Percentiles rank a stretch among this genome's conserved stretches.
Evolutionary conservation across 129 eudicot species (phyloP).

Genomic region (Saposhnikovia divaricata): DNA sequence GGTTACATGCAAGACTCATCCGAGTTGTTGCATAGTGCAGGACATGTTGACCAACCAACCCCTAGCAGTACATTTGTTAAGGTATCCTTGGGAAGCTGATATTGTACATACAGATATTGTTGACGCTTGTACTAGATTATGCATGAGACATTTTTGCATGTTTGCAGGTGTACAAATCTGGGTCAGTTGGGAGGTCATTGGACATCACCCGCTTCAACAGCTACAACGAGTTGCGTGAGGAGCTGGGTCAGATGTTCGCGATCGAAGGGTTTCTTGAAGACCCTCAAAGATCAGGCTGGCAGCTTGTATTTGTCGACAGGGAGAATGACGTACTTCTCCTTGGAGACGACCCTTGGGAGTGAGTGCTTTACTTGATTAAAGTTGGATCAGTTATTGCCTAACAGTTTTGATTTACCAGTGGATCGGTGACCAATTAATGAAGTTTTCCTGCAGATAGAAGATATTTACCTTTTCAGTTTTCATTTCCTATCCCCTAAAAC

Average conservation of each 20-base stretch:
- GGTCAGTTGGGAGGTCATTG: slow-evolving; percentile 92
- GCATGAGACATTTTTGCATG: background rate
- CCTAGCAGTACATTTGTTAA: slow-evolving; percentile 67
- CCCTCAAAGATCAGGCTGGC: slow-evolving; percentile 99
- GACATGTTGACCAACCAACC: slow-evolving; percentile 70
- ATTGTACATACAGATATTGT: background rate
- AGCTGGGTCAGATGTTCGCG: slow-evolving; percentile 94
- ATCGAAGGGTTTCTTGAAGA: slow-evolving; percentile 85
- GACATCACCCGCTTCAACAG: slow-evolving; percentile 96
- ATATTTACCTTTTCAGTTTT: background rate
- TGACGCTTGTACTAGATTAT: background rate
- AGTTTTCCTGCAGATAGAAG: background rate
- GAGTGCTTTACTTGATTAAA: slow-evolving; percentile 22
- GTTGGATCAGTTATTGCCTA: background rate
- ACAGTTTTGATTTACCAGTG: background rate
- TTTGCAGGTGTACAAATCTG: slow-evolving; percentile 86
- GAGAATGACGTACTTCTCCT: slow-evolving; percentile 99
- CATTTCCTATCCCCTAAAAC: background rate
- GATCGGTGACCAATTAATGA: background rate
- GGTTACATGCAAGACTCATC: slow-evolving; percentile 78
- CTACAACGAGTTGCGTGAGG: slow-evolving; percentile 85
- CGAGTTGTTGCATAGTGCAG: slow-evolving; percentile 63
- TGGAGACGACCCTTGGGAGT: slow-evolving; percentile 99
- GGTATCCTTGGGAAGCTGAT: slow-evolving; percentile 29
- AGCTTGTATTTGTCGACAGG: slow-evolving; percentile 99